Evolutionary conservation across 768 basidiomycete species (phyloP).

Genomic region (Rhodosporidiobolus sp.): DNA sequence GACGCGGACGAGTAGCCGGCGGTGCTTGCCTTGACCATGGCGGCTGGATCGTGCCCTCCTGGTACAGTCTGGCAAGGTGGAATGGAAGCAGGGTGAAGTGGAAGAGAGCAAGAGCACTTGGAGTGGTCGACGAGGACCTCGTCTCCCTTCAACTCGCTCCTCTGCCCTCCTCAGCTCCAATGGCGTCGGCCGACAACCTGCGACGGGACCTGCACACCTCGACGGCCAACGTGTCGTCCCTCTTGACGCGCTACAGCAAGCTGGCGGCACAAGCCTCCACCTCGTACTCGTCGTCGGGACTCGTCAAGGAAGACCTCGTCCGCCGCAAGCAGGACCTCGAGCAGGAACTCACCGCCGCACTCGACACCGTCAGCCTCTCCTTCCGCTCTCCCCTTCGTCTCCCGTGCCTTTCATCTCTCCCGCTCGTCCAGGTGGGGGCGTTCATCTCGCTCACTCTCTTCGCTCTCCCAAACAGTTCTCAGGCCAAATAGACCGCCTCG

Average conservation of each 20-base stretch:
- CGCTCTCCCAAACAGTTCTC: conserved; percentile 58
- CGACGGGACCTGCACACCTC: conserved; percentile 89
- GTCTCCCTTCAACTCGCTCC: not conserved
- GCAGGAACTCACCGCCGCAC: conserved; percentile 75
- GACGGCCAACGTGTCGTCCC: conserved; percentile 85
- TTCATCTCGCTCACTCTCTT: not conserved
- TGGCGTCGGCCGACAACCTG: conserved; percentile 59
- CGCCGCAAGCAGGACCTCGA: conserved; percentile 67
- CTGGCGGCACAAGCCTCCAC: conserved; percentile 60
- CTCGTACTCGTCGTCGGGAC: conserved; percentile 53
- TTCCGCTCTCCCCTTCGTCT: conserved; percentile 20
- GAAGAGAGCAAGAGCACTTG: no score
- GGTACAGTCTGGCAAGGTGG: no score
- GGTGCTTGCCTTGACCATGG: no score
- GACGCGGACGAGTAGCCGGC: not conserved
- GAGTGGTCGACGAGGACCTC: no score
- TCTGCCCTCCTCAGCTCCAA: not conserved
- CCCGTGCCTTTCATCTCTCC: conserved; percentile 24
- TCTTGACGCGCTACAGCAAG: conserved; percentile 85
- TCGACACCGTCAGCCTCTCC: conserved; percentile 67
- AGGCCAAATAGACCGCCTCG: conserved; percentile 70
- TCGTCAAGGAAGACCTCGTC: conserved; percentile 47
- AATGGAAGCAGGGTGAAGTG: no score
- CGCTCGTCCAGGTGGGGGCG: conserved; percentile 14
- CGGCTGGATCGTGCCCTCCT: no score